phyloP scores from a whole-genome alignment of 2,329 filamentous ascomycete species.

The Trichophyton verrucosum region DNA sequence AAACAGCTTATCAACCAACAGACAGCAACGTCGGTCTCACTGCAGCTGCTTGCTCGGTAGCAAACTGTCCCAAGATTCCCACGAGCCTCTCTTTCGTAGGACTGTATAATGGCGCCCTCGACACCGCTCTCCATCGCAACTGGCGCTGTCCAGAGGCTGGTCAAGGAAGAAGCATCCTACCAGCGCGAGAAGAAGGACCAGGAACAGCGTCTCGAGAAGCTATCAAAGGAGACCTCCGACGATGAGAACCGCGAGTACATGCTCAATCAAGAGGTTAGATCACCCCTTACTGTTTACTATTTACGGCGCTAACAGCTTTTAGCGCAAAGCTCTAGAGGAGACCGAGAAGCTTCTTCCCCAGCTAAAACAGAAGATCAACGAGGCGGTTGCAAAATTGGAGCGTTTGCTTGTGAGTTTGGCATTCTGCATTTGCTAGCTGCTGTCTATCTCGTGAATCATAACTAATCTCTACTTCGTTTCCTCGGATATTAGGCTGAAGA shows the following conservation, averaged over 20 bases:
- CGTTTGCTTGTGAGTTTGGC: slow-evolving; percentile 54
- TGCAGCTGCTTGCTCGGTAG: neutral
- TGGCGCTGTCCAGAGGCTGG: slow-evolving; percentile 63
- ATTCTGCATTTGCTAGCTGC: neutral
- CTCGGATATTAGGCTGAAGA: slow-evolving; percentile 23
- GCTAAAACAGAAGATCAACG: slow-evolving; percentile 56
- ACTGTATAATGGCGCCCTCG: slow-evolving; percentile 55
- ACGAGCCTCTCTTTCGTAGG: neutral
- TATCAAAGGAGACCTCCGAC: slow-evolving; percentile 48
- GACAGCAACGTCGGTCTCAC: too few relatives aligned
- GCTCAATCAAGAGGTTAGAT: slow-evolving; percentile 71
- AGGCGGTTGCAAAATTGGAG: slow-evolving; percentile 61
- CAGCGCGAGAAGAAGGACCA: slow-evolving; percentile 73
- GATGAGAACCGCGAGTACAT: slow-evolving; percentile 70
- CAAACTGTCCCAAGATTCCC: neutral
- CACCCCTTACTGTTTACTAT: neutral
- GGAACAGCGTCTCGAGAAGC: slow-evolving; percentile 54
- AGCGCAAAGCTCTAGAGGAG: slow-evolving; percentile 75
- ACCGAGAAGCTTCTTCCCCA: slow-evolving; percentile 71
- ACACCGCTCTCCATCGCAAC: slow-evolving; percentile 68
- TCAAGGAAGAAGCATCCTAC: slow-evolving; percentile 87
- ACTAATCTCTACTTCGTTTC: neutral
- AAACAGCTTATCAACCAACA: too few relatives aligned
- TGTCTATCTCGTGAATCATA: neutral
- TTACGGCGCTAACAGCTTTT: slow-evolving; percentile 4